Evolutionary conservation across 345 rosid species (phyloP).

Genomic region (Gossypium australe): DNA sequence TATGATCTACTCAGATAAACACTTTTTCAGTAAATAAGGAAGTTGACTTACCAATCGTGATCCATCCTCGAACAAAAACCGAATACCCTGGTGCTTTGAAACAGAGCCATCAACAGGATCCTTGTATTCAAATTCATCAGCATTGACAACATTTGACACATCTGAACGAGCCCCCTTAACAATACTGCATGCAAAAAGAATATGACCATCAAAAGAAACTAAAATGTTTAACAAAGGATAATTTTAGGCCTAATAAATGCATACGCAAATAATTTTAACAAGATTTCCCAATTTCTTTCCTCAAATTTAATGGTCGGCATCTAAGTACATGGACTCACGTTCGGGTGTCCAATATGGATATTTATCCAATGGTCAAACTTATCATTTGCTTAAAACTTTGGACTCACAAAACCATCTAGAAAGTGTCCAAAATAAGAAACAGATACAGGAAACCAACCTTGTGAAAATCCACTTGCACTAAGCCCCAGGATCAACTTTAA

Average conservation of each 20-base stretch:
- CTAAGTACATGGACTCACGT: background rate
- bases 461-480: no score
- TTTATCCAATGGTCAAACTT: no score
- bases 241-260: background rate
- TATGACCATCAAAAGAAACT: background rate
- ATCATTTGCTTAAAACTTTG: no score
- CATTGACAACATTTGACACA: constrained; percentile 67
- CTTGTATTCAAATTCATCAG: constrained; percentile 94
- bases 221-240: background rate
- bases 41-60: constrained; percentile 71
- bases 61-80: constrained; percentile 93
- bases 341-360: no score
- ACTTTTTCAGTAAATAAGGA: background rate
- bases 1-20: background rate
- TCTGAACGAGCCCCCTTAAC: constrained; percentile 60
- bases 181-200: constrained; percentile 36
- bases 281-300: background rate
- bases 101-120: constrained; percentile 97
- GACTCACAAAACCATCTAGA: no score
- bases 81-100: constrained; percentile 92
- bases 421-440: no score
- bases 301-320: background rate
- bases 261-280: background rate
- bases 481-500: no score
- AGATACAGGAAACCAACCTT: no score